Evolutionary conservation across 2,329 filamentous ascomycete genomes (phyloP), one percentile per base, ranked within the genome.

Genomic region (Cercospora sp.): DNA sequence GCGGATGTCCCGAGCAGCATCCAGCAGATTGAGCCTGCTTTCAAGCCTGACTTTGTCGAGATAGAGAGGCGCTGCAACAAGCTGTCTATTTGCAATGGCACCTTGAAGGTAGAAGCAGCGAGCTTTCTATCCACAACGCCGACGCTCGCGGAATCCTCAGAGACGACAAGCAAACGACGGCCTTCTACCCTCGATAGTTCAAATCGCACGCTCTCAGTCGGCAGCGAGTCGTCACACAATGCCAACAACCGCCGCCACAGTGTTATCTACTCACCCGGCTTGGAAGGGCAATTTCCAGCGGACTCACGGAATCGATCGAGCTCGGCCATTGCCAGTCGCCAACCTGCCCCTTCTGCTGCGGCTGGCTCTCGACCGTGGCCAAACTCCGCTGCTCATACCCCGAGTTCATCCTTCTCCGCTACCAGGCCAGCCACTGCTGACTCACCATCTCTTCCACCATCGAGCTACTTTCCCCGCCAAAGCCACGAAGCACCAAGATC

Each of bases 41-140:
- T 97, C 84, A 86, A 89, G 62, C 87, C 87, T 16, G 94, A 97
- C 75, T 95, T 91, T 78, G 88, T 87, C 26, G 90, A 90, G 74
- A 87, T 91, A 62, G 90, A 96, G 72, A 89, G 90, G 30, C 87
- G 90, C 71, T 84, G 94, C 21, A 85, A 88, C 71, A 87, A 86
- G 59, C 86, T 97, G 57, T 88, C 88, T 18, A 91, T 97, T 66
- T 87, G 94, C 79, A 97, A 96, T 76, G 91, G 91, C 18, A 83
- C 85, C 5, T 74, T 88, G 78, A 77, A 91, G 80, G 78, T 88
- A 74, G 83, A 89, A 77, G 79, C 87, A 77, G 78, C 85, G 80
- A 80, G 90, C 81, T 85, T 88, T 78, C 82, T 85, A 45, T 88
- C 88, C 1, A 81, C 86, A 12, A 58, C 58, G n/a, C 63, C 63